Evolutionary conservation across 257 asterid genomes (phyloP), one percentile per base, ranked within the genome.

Genomic region (Dorcoceras hygrometricum): DNA sequence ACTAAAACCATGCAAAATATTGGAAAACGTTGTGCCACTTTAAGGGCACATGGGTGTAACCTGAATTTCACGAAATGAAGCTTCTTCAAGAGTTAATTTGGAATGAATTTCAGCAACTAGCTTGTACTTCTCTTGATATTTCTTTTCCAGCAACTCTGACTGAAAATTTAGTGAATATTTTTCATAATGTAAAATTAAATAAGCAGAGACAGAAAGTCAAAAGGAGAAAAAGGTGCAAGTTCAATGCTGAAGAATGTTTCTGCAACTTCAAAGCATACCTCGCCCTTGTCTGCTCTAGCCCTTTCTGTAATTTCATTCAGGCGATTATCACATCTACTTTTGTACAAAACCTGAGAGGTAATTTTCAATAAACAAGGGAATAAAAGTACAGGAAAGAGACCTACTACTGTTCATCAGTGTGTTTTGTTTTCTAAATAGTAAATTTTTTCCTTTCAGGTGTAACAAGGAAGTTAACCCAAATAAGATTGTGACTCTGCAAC

Each of bases 231-330:
- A 9, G 29, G 25, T 4, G 22, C 11, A 4, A 65, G 46, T 25
- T 55, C 39, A 60, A 56, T 29, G 68, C 59, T 59, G 67, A 65
- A 29, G 71, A 63, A 51, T 43, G 39, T 14, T 63, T 65, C 66
- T 62, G 66, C 62, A 25, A 50, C 66, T 28, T 73, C 75, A 67
- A 75, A 62, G 18, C 63, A 60, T 79, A 90, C 99, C 97, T 94
- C 99, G 4, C 75, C 78, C 78, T 88, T 90, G 84, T 90, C 97
- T 69, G 99, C 93, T 76, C 83, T 69, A 71, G 96, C 99, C 77
- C 97, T 87, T 83, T 94, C 99, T 5, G 91, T 90, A 63, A 94
- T 94, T 80, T 90, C 99, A 81, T 94, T 94, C 73, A 94, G 97
- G 63, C 95, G 89, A 73, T 94, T 94, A 75, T 94, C 99, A 29